Base-by-base conservation (phyloP, 202 grass and related monocot species). In the Zoysia matrella region DNA sequence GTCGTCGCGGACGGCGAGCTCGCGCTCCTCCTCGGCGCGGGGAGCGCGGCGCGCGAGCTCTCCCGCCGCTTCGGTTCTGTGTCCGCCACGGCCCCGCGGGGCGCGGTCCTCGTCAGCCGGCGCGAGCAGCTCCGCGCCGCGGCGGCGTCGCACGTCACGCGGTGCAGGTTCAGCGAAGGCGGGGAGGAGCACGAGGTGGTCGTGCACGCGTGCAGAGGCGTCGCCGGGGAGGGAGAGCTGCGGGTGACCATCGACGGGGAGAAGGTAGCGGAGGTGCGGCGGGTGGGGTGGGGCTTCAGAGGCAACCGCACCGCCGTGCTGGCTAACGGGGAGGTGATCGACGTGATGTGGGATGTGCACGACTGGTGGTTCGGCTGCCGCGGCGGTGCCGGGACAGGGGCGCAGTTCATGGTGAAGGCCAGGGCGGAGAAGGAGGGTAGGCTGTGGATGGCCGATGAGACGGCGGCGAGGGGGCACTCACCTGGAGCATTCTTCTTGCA, bases 301-400 rank as follows among this genome's bases (percentile, higher is more conserved):
- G 90, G 92, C 52, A 98, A 93, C 71, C 92, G 90, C 64, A 72
- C 84, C 16, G 86, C 90, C 75, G 77, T 89, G 77, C 88, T 94
- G 22, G 53, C 86, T 47, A 88, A 93, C 67, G 95, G 92, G 1
- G 71, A 89, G 44, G 84, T 85, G 5, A 72, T 98, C 18, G 90
- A 94, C 79, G 75, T 98, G 57, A 93, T 94, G 90, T 98, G 95
- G 95, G 95, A 98, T 76, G 87, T 93, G 39, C 92, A 94, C 77
- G 92, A 91, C 78, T 98, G 95, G 92, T 98, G 92, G 92, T 98
- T 94, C 72, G 78, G 92, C 39, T 41, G 72, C 22, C 41, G 50
- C 4, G 68, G 67, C 4, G n/a, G 65, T 1, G 68, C 51, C 0
- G 77, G 74, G 0, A 8, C 68, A 0, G 82, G 82, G 36, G 94